A percentile compares a stretch with the other conserved stretches of the same genome.
phyloP scores from a whole-genome alignment of 768 basidiomycete species.

The Steccherinum ochraceum region DNA sequence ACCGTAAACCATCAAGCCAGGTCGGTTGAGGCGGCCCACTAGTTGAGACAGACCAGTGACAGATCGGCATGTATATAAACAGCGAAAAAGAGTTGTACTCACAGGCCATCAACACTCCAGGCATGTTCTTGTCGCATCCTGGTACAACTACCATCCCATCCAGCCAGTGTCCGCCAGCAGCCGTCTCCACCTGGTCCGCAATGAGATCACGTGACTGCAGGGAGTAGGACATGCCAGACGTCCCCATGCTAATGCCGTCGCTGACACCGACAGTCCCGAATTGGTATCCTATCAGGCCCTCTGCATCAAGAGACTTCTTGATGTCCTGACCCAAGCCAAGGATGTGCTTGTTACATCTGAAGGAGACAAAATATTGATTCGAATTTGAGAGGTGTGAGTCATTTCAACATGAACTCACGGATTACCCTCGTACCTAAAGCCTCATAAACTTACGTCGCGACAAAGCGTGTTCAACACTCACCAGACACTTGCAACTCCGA shows the following conservation, averaged over 20 bases:
- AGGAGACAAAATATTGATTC: conserved; percentile 7
- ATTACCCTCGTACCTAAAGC: conserved; percentile 99
- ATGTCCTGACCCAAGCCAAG: conserved; percentile 83
- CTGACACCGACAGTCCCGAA: conserved; percentile 97
- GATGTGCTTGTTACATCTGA: conserved; percentile 91
- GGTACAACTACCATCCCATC: conserved; percentile 97
- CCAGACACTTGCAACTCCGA: conserved; percentile 97
- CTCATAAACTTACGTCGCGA: conserved; percentile 3
- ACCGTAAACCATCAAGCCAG: conserved; percentile 96
- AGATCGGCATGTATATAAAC: conserved; percentile 3
- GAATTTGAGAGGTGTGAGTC: not conserved
- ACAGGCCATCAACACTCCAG: conserved; percentile 98
- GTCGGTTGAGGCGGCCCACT: conserved; percentile 95
- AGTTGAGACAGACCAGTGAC: too few relatives aligned
- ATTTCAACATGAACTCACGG: conserved; percentile 67
- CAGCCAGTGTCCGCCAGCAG: conserved; percentile 94
- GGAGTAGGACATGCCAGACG: conserved; percentile 90
- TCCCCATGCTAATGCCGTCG: conserved; percentile 99
- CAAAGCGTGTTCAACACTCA: conserved; percentile 33
- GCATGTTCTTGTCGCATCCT: conserved; percentile 99
- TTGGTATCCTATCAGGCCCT: conserved; percentile 87
- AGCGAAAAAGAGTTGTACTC: conserved; percentile 9
- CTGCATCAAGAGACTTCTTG: conserved; percentile 67
- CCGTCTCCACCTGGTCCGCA: conserved; percentile 94
- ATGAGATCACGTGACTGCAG: conserved; percentile 96